Base-by-base conservation (phyloP, 2,329 filamentous ascomycete genomes). In the Pseudophaeomoniella oleicola region DNA sequence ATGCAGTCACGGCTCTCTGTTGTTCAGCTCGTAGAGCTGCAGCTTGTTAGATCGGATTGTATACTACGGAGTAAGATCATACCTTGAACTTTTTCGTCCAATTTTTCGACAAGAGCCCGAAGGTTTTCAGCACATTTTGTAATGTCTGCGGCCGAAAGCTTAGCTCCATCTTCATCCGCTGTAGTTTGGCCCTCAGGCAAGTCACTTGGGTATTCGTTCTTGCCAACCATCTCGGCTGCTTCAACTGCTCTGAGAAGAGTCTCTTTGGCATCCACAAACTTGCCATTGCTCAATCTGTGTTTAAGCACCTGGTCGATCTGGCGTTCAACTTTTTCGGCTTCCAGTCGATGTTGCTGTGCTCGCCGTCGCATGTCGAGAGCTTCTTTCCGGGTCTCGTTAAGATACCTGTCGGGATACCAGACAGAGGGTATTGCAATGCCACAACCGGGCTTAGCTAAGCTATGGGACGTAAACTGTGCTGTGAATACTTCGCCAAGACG, bases 401-500 rank as follows among this genome's bases (percentile, higher is more conserved):
- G 56, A 49, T 78, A 79, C 32, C 73, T 64, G 52, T 78, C 75
- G 3, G 69, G 62, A 43, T 72, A 75, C 46, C 74, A 65, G 2
- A 61, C 57, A 2, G 63, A 50, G 3, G 72, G 72, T 13, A 75
- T 59, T 4, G 64, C 65, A 31, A 76, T 52, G 17, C 63, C 57
- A 16, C 69, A 45, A 19, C 22, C 48, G 17, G 44, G 47, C 30
- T 48, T 50, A 31, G 11, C 38, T 19, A 18, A 62, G 47, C 12
- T 46, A 57, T 38, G 46, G 44, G 51, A 45, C 53, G 48, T 54
- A 57, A 57, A 44, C 44, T 49, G 61, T 48, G 77, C 59, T 6
- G 68, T 64, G n/a, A 78, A 53, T 14, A 78, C 58, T 16, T 74
- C 68, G 11, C 67, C 71, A 19, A 65, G 53, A 14, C 56, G 50